These are phyloP conservation scores for Tricholoma saponaceum DNA, from an alignment of 768 basidiomycete species.

Conservation along the genomic window DNA sequence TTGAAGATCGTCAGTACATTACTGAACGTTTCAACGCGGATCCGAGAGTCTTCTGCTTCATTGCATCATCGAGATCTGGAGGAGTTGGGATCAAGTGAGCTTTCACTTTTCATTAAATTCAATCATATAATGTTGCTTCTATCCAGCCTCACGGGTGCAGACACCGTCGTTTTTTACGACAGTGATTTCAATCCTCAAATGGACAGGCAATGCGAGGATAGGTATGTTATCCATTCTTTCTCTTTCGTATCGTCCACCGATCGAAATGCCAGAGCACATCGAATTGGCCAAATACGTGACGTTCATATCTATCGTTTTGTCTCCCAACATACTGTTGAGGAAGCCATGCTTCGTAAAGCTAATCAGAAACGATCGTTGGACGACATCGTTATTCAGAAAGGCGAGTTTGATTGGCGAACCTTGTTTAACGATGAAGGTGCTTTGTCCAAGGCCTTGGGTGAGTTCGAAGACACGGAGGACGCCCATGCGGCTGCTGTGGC, in stretches of 20 bases:
- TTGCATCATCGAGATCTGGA: constrained; percentile 73
- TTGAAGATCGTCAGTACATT: constrained; percentile 89
- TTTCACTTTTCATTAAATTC: constrained; percentile 11
- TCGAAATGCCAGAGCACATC: constrained; percentile 66
- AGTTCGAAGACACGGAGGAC: constrained; percentile 88
- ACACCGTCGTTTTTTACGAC: constrained; percentile 97
- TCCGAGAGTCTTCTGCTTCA: constrained; percentile 80
- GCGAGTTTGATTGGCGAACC: constrained; percentile 92
- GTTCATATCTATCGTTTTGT: constrained; percentile 97
- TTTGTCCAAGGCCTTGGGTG: constrained; percentile 71
- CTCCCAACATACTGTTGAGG: constrained; percentile 87
- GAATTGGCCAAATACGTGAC: constrained; percentile 96
- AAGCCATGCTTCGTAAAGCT: constrained; percentile 95
- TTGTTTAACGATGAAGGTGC: constrained; percentile 67
- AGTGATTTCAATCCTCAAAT: constrained; percentile 97
- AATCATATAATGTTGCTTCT: constrained; percentile 12
- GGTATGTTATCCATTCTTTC: constrained; percentile 37
- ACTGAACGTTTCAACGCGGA: constrained; percentile 87
- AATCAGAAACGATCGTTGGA: constrained; percentile 95
- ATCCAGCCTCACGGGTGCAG: constrained; percentile 74
- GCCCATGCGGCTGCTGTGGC: constrained; percentile 77
- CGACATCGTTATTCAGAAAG: constrained; percentile 87
- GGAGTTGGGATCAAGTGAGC: constrained; percentile 93
- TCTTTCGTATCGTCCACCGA: neutral
- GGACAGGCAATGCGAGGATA: constrained; percentile 95